phyloP scores from a whole-genome alignment of 1,139 yeast genomes.

The Insectozyma bohioensis region DNA sequence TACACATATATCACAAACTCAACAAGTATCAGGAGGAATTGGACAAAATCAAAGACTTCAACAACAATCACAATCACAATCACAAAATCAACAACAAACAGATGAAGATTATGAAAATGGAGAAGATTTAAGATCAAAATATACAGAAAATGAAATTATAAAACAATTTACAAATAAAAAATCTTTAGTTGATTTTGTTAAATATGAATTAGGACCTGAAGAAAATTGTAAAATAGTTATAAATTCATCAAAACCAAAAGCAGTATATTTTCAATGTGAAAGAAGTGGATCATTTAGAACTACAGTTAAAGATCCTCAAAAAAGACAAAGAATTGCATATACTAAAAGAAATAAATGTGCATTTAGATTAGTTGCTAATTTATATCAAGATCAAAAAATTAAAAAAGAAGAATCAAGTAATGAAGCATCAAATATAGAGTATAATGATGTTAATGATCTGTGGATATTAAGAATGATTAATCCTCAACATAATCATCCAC shows the following conservation, averaged over 20 bases:
- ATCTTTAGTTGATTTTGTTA: constrained; percentile 45
- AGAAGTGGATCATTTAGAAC: constrained; percentile 49
- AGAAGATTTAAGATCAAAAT: constrained; percentile 27
- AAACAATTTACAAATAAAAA: constrained; percentile 44
- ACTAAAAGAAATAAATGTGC: constrained; percentile 52
- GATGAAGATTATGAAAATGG: constrained; percentile 12
- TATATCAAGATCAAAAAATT: constrained; percentile 45
- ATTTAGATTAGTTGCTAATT: constrained; percentile 48
- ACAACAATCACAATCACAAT: constrained; percentile 13
- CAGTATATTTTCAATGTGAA: constrained; percentile 52
- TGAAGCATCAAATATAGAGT: constrained; percentile 11
- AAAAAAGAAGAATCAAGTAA: constrained; percentile 20
- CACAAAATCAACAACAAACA: constrained; percentile 7
- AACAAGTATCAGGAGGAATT: too few species aligned
- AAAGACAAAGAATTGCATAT: constrained; percentile 52
- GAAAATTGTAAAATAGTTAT: constrained; percentile 51
- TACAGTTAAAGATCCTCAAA: constrained; percentile 47
- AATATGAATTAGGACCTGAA: constrained; percentile 41
- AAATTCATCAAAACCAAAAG: constrained; percentile 50
- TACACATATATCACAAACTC: neutral
- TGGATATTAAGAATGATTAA: constrained; percentile 53
- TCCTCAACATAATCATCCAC: constrained; percentile 48
- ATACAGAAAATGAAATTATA: constrained; percentile 46
- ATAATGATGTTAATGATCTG: constrained; percentile 27
- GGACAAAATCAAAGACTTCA: constrained; percentile 16